These are phyloP conservation scores for Odontarrhena argentea DNA, from an alignment of 345 rosid genomes.

Conservation along the genomic window DNA sequence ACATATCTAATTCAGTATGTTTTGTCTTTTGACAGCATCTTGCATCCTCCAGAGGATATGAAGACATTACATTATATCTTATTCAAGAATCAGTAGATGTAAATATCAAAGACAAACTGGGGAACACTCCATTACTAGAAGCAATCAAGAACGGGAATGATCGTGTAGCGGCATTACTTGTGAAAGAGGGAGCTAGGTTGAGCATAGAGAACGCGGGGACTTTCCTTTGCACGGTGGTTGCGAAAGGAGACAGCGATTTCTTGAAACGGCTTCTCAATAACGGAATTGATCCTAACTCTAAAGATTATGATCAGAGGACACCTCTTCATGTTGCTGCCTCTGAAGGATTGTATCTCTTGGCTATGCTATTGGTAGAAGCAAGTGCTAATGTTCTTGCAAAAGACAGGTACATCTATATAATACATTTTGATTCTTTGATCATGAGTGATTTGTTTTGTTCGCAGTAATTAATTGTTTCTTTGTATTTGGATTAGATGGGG, in stretches of 20 bases:
- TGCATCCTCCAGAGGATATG: conserved; percentile 77
- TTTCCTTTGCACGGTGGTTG: conserved; percentile 64
- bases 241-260: conserved; percentile 58
- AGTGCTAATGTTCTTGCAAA: conserved; percentile 72
- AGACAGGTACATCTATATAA: conserved; percentile 55
- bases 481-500: conserved; percentile 70
- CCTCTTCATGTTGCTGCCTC: conserved; percentile 85
- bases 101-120: conserved; percentile 59
- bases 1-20: conserved; percentile 16
- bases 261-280: conserved; percentile 56
- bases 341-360: conserved; percentile 55
- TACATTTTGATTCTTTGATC: conserved; percentile 1
- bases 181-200: conserved; percentile 61
- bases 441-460: not conserved
- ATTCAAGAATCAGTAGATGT: conserved; percentile 60
- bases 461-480: conserved; percentile 19
- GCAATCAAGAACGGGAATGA: conserved; percentile 75
- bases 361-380: conserved; percentile 58
- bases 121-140: conserved; percentile 78
- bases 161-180: conserved; percentile 58
- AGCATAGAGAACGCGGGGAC: conserved; percentile 61
- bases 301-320: conserved; percentile 72
- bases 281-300: conserved; percentile 73
- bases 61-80: conserved; percentile 62
- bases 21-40: conserved; percentile 57